A percentile compares a stretch with the other conserved stretches of the same genome.
These are phyloP conservation scores for Skeletonema menzelii DNA, from an alignment of 108 stramenopile genomes.

Conservation along the genomic window DNA sequence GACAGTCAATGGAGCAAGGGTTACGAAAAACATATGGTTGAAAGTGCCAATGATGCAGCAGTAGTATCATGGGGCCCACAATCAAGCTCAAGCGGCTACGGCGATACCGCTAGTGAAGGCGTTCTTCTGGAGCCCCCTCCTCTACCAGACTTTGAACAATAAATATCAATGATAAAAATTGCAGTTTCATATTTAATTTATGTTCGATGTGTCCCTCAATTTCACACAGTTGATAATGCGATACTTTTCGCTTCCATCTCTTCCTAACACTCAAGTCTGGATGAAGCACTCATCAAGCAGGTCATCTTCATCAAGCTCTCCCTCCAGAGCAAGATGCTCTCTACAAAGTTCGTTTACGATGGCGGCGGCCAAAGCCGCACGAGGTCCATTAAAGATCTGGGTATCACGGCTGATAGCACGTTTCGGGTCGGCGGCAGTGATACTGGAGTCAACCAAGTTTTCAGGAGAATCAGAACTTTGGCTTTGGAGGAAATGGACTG, in stretches of 20 bases:
- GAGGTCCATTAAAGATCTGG: neutral
- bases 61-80: neutral
- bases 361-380: neutral
- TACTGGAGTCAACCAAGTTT: too few species aligned
- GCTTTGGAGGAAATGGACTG: neutral
- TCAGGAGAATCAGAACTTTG: neutral
- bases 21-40: neutral
- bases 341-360: neutral
- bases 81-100: neutral
- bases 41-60: neutral
- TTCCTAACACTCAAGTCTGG: neutral
- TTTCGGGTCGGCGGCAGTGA: too few species aligned
- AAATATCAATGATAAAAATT: neutral
- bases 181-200: neutral
- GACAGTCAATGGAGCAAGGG: neutral
- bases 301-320: neutral
- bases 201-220: neutral
- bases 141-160: conserved; percentile 27
- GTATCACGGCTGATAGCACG: neutral
- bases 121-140: conserved; percentile 24
- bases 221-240: too few species aligned
- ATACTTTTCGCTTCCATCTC: neutral
- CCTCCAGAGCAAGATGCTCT: neutral
- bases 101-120: neutral
- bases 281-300: neutral